phyloP scores from a whole-genome alignment of 257 asterid genomes.

The Knoxia roxburghii region DNA sequence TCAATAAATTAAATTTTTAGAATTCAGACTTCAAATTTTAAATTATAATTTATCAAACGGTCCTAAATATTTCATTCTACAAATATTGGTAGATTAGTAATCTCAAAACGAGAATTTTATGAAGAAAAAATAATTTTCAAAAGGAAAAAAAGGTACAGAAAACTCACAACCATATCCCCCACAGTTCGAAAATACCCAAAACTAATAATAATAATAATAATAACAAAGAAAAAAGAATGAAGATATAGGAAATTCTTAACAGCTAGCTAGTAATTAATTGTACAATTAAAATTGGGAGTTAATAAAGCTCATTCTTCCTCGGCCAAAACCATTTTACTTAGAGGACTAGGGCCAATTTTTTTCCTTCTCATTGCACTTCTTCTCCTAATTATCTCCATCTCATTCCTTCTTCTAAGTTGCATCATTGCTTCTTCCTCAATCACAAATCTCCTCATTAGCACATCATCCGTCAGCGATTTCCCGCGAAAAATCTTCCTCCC shows the following conservation, averaged over 20 bases:
- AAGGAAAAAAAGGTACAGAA: neutral
- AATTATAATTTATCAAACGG: no score
- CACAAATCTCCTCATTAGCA: slow-evolving; percentile 79
- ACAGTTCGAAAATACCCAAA: slow-evolving; percentile 8
- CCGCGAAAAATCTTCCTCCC: slow-evolving; percentile 71
- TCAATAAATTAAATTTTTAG: no score
- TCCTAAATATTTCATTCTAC: neutral
- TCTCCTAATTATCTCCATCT: slow-evolving; percentile 76
- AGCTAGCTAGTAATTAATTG: neutral
- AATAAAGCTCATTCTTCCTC: slow-evolving; percentile 31
- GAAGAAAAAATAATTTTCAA: neutral
- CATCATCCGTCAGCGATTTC: slow-evolving; percentile 77
- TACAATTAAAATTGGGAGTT: neutral
- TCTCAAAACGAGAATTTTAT: neutral
- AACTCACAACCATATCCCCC: neutral
- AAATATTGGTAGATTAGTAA: neutral
- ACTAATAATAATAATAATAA: no score
- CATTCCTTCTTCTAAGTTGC: slow-evolving; percentile 72
- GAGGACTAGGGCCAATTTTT: slow-evolving; percentile 80
- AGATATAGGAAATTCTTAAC: neutral
- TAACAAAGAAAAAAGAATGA: slow-evolving; percentile 4
- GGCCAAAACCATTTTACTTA: slow-evolving; percentile 69
- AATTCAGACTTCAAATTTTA: no score
- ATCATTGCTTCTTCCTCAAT: slow-evolving; percentile 82
- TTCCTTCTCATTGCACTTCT: slow-evolving; percentile 57